phyloP scores from a whole-genome alignment of 129 eudicot genomes.

The Flaveria brownii region DNA sequence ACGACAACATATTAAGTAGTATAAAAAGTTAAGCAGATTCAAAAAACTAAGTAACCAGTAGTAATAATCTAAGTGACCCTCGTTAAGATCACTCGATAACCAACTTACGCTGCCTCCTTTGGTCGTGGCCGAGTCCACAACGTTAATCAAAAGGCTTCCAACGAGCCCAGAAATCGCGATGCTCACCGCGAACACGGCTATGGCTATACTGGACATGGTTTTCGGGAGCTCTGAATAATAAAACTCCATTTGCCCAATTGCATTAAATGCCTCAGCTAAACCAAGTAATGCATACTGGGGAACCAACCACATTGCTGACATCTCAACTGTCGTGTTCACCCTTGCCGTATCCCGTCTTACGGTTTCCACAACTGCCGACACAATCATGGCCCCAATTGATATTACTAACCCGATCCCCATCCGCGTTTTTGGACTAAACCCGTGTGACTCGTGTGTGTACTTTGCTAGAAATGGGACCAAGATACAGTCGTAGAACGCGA shows the following conservation, averaged over 20 bases:
- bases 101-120: conserved; percentile 50
- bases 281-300: conserved; percentile 51
- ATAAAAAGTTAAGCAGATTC: conserved; percentile 41
- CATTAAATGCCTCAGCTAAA: conserved; percentile 67
- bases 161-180: conserved; percentile 19
- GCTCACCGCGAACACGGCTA: conserved; percentile 25
- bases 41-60: conserved; percentile 48
- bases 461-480: conserved; percentile 59
- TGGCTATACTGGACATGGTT: conserved; percentile 73
- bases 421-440: conserved; percentile 43
- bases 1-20: conserved; percentile 27
- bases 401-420: conserved; percentile 73
- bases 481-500: conserved; percentile 55
- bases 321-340: not conserved
- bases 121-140: conserved; percentile 35
- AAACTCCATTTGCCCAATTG: conserved; percentile 66
- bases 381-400: conserved; percentile 49
- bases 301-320: conserved; percentile 77
- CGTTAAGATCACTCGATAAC: conserved; percentile 50
- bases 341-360: conserved; percentile 47
- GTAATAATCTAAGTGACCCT: conserved; percentile 62
- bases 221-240: conserved; percentile 67
- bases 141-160: conserved; percentile 46
- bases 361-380: conserved; percentile 55
- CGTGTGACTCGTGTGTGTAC: conserved; percentile 42